These are phyloP conservation scores for Candida saitoana DNA, from an alignment of 805 yeast genomes.

Conservation along the genomic window DNA sequence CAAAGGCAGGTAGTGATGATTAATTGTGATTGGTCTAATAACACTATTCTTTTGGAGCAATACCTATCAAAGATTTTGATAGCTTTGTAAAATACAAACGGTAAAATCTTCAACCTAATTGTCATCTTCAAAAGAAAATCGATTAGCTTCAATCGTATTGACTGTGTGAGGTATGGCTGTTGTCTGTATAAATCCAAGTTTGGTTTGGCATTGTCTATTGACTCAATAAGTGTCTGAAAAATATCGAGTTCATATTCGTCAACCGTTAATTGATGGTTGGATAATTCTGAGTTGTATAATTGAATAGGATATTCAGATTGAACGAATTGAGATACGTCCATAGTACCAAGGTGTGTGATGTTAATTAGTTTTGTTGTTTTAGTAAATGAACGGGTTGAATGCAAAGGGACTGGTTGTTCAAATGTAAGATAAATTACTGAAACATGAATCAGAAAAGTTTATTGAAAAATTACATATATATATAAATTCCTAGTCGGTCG, in stretches of 20 bases:
- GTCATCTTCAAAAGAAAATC: slow-evolving; percentile 77
- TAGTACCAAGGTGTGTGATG: background rate
- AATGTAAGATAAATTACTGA: background rate
- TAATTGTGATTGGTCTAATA: slow-evolving; percentile 81
- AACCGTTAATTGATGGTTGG: slow-evolving; percentile 41
- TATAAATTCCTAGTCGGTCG: background rate
- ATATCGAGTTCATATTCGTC: slow-evolving; percentile 53
- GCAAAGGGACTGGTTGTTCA: too few species aligned
- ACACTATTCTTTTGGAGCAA: slow-evolving; percentile 80
- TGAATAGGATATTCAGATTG: slow-evolving; percentile 45
- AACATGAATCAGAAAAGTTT: background rate
- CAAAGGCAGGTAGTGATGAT: slow-evolving; percentile 90
- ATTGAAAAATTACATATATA: background rate
- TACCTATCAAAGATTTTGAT: slow-evolving; percentile 84
- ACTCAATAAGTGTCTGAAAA: slow-evolving; percentile 32
- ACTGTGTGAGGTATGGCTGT: slow-evolving; percentile 82
- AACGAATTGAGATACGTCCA: background rate
- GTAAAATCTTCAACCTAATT: slow-evolving; percentile 58
- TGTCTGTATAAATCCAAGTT: slow-evolving; percentile 58
- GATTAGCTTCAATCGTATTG: slow-evolving; percentile 67
- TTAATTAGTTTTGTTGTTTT: too few species aligned
- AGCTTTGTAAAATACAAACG: slow-evolving; percentile 64
- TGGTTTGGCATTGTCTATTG: slow-evolving; percentile 41
- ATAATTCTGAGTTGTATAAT: slow-evolving; percentile 47
- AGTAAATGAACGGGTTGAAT: too few species aligned